Conservation (phyloP, 1,139 yeast genomes). For the Geotrichum phurueaensis region DNA sequence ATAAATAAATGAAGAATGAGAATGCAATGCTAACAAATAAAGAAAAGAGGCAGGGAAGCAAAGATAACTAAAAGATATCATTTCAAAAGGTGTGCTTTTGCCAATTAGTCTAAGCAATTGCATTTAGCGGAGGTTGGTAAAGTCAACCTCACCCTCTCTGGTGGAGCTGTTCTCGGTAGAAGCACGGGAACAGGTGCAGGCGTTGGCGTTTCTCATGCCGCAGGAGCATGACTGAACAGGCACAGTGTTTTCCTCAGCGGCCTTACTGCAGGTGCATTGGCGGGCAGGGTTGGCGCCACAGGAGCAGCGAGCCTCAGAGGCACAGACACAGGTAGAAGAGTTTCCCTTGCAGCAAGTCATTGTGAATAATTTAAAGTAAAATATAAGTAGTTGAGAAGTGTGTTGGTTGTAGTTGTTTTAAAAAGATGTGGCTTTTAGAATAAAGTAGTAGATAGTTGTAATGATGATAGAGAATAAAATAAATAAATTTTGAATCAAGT, state of each 20-base stretch:
- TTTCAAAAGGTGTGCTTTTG: too few relatives aligned
- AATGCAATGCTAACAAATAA: too few relatives aligned
- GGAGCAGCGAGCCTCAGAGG: conserved; percentile 40
- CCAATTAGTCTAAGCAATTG: too few relatives aligned
- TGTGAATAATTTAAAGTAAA: background rate
- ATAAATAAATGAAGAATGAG: too few relatives aligned
- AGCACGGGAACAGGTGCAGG: conserved; percentile 38
- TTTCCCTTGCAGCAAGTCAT: conserved; percentile 29
- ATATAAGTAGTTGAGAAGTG: too few relatives aligned
- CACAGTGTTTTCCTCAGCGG: conserved; percentile 35
- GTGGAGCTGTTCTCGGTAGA: conserved; percentile 27
- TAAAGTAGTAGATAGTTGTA: too few relatives aligned
- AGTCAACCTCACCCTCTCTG: conserved; percentile 39
- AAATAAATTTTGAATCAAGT: too few relatives aligned
- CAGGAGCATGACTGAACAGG: conserved; percentile 36
- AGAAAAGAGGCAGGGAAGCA: too few relatives aligned
- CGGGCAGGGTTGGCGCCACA: conserved; percentile 40
- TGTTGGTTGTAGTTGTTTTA: too few relatives aligned
- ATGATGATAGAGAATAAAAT: too few relatives aligned
- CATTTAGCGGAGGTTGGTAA: conserved; percentile 30
- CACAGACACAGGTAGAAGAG: conserved; percentile 36
- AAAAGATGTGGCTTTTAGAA: too few relatives aligned
- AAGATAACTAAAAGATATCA: too few relatives aligned
- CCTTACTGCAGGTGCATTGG: conserved; percentile 36
- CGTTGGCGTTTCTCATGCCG: conserved; percentile 34